Percentiles rank a stretch among this genome's conserved stretches.
Conservation (phyloP, 2,329 filamentous ascomycete genomes). For the Fusarium tuaranense region DNA sequence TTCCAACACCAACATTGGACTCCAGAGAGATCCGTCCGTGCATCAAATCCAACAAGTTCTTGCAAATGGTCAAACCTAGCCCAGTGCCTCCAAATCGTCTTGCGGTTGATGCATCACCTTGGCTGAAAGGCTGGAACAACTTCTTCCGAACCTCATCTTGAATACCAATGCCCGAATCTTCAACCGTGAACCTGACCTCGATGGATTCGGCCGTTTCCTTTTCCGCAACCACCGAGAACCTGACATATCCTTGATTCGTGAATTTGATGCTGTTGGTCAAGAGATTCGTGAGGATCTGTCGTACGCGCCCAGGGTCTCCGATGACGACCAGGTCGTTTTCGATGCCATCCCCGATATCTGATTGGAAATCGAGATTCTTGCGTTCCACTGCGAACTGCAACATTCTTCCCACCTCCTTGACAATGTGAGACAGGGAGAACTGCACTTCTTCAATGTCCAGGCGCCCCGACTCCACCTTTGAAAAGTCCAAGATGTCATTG, state of each 20-base stretch:
- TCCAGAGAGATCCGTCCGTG: slow-evolving; percentile 78
- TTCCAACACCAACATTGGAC: slow-evolving; percentile 75
- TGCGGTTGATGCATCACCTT: slow-evolving; percentile 84
- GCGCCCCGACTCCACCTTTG: slow-evolving; percentile 83
- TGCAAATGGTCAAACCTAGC: slow-evolving; percentile 82
- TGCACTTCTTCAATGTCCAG: slow-evolving; percentile 85
- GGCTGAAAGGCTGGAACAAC: slow-evolving; percentile 84
- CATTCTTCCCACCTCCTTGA: slow-evolving; percentile 88
- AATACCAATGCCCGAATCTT: slow-evolving; percentile 86
- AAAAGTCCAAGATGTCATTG: slow-evolving; percentile 92
- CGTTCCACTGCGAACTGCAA: slow-evolving; percentile 85
- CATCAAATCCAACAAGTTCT: slow-evolving; percentile 85
- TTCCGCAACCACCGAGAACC: slow-evolving; percentile 72
- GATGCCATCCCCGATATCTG: slow-evolving; percentile 72
- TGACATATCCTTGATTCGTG: slow-evolving; percentile 75
- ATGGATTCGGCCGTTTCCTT: slow-evolving; percentile 73
- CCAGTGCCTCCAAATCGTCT: slow-evolving; percentile 84
- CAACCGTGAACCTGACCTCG: slow-evolving; percentile 77
- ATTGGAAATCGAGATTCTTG: slow-evolving; percentile 80
- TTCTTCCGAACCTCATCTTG: slow-evolving; percentile 79
- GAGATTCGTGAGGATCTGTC: slow-evolving; percentile 86
- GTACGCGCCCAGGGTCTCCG: slow-evolving; percentile 84
- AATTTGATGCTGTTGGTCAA: slow-evolving; percentile 84
- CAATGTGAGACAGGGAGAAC: slow-evolving; percentile 78
- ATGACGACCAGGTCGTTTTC: slow-evolving; percentile 80